Evolutionary conservation across 1,284 basidiomycete species (phyloP), one percentile per base, ranked within the genome.

Genomic region (Termitomyces sp.): DNA sequence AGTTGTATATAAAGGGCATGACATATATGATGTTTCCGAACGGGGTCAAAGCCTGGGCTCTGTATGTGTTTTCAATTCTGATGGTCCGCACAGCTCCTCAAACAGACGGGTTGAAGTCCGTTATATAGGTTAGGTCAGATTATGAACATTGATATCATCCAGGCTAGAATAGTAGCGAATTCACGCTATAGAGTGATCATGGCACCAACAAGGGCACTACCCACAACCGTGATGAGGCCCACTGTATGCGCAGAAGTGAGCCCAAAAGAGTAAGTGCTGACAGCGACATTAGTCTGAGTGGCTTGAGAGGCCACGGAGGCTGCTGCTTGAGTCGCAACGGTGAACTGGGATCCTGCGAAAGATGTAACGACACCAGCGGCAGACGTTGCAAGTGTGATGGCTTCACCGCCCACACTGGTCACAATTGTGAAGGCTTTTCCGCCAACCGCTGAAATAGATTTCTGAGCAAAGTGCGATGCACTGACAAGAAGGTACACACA

Each of bases 401-500:
- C 73, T 10, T 67, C 63, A 7, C 76, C 77, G 17, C 74, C 70
- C 17, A 64, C 67, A 46, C 70, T 74, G 21, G 71, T 70, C 6
- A 83, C 73, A 12, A 86, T 68, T 1, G 83, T 86, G 57, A 79
- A 67, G 2, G 73, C 83, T 40, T 75, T 50, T 9, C 82, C 84
- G 24, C 77, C 84, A 34, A 74, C 61, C 21, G 82, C 84, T 85
- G 60, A 26, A 54, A 47, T 50, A 50, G 19, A 21, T 26, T 28
- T 41, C 40, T 55, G 42, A 51, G 39, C n/a, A 28, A 40, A 17
- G 33, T 26, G 28, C 26, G 24, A 24, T 44, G 31, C 30, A 31
- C 40, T 2, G 26, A 24, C 21, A 42, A n/a, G 28, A 17, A 40
- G n/a, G 43, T 33, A 31, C 30, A 40, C 41, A 70, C 83, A 81